These are phyloP conservation scores for Orobanche coerulescens DNA, from an alignment of 257 asterid species.

Conservation along the genomic window DNA sequence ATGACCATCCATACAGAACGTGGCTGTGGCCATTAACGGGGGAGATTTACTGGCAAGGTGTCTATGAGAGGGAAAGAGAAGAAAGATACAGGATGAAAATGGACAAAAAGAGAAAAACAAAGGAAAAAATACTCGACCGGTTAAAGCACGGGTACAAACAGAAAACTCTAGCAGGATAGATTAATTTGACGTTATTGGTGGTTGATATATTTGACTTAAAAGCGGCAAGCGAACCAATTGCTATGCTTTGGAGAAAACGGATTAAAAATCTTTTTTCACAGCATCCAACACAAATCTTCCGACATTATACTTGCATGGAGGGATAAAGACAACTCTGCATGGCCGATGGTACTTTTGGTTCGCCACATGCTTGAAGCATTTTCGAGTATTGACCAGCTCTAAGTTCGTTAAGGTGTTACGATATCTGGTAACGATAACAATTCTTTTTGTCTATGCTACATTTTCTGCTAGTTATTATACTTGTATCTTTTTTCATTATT, in stretches of 20 bases:
- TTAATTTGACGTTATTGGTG: constrained; percentile 9
- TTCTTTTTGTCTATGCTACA: constrained; percentile 18
- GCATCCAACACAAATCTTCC: constrained; percentile 28
- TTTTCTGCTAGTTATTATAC: constrained; percentile 15
- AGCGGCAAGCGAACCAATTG: constrained; percentile 22
- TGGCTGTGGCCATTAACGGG: constrained; percentile 99
- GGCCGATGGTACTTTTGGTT: constrained; percentile 9
- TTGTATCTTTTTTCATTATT: not conserved
- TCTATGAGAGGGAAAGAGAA: constrained; percentile 89
- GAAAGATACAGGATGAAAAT: constrained; percentile 76
- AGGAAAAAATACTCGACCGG: constrained; percentile 70
- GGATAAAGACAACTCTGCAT: constrained; percentile 25
- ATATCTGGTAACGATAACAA: constrained; percentile 12
- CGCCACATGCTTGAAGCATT: constrained; percentile 31
- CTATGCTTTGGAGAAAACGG: not conserved
- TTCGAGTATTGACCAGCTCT: constrained; percentile 16
- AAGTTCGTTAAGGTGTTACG: constrained; percentile 25
- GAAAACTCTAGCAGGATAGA: constrained; percentile 63
- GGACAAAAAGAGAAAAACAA: constrained; percentile 88
- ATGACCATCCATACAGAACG: constrained; percentile 61
- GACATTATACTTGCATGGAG: constrained; percentile 29
- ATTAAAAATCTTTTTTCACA: constrained; percentile 23
- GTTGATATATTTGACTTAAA: constrained; percentile 16
- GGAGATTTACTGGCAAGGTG: constrained; percentile 92
- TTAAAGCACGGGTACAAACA: constrained; percentile 76